Evolutionary conservation across 2,329 filamentous ascomycete species (phyloP).

Genomic region (Geosmithia putterillii): DNA sequence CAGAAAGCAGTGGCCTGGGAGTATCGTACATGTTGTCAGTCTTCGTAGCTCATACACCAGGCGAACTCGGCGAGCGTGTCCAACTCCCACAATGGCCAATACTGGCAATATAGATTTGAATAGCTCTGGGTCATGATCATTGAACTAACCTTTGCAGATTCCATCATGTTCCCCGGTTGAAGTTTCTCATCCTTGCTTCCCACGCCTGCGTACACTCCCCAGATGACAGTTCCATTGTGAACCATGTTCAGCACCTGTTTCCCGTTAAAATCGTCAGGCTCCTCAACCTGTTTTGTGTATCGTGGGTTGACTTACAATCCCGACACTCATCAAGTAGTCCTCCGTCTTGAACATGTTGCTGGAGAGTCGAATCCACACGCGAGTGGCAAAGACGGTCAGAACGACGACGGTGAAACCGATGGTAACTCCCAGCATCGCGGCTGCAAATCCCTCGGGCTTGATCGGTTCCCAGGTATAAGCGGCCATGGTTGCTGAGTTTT

Average conservation of each 20-base stretch:
- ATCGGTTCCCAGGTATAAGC: background rate
- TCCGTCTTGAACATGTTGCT: background rate
- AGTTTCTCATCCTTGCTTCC: background rate
- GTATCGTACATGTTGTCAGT: too few species aligned
- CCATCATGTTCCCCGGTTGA: background rate
- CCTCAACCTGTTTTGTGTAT: background rate
- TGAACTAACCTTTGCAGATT: conserved; percentile 1
- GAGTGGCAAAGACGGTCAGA: background rate
- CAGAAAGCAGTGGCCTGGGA: background rate
- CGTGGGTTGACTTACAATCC: background rate
- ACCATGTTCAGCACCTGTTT: background rate
- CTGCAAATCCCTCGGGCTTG: background rate
- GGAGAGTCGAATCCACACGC: background rate
- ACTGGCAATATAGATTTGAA: too few species aligned
- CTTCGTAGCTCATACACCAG: too few species aligned
- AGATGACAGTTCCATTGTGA: background rate
- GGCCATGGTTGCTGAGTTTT: background rate
- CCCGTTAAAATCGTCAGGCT: background rate
- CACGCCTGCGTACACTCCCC: background rate
- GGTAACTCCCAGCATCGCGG: background rate
- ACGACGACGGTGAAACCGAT: background rate
- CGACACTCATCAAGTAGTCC: conserved; percentile 1
- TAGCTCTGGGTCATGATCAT: too few species aligned
- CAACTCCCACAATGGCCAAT: too few species aligned
- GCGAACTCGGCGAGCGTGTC: too few species aligned